These are phyloP conservation scores for Poa pratensis DNA, from an alignment of 176 grass and related monocot species.

Conservation along the genomic window DNA sequence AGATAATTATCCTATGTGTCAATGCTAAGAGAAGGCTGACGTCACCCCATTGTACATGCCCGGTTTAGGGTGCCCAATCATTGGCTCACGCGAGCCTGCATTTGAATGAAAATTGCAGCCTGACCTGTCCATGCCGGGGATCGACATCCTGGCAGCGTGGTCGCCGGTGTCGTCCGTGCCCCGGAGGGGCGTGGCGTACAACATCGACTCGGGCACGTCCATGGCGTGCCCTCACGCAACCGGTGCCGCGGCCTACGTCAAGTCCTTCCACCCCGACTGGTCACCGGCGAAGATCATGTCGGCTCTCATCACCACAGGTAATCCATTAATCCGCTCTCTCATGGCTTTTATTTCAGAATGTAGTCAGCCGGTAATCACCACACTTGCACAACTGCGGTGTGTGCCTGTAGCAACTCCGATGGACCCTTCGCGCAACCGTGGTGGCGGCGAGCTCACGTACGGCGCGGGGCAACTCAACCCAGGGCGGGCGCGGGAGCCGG, in stretches of 20 bases:
- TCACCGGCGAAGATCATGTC: constrained; percentile 66
- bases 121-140: constrained; percentile 53
- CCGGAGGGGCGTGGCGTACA: constrained; percentile 30
- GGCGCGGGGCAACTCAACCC: constrained; percentile 53
- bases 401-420: constrained; percentile 47
- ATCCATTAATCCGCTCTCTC: neutral
- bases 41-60: too few relatives aligned
- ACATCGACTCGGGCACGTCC: constrained; percentile 51
- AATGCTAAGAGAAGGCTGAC: too few relatives aligned
- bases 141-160: constrained; percentile 60
- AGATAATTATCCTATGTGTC: too few relatives aligned
- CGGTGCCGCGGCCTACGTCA: constrained; percentile 43
- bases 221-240: constrained; percentile 51
- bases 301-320: constrained; percentile 60
- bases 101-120: constrained; percentile 39
- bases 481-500: constrained; percentile 8
- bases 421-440: constrained; percentile 34
- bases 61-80: neutral
- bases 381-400: neutral
- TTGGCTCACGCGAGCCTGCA: neutral
- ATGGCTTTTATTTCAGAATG: neutral
- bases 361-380: neutral
- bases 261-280: constrained; percentile 58
- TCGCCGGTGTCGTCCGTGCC: neutral
- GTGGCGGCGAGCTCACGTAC: constrained; percentile 50